Percentiles rank a stretch among this genome's conserved stretches.
These are phyloP conservation scores for Sporothrix brasiliensis DNA, from an alignment of 2,329 filamentous ascomycete genomes.

Conservation along the genomic window DNA sequence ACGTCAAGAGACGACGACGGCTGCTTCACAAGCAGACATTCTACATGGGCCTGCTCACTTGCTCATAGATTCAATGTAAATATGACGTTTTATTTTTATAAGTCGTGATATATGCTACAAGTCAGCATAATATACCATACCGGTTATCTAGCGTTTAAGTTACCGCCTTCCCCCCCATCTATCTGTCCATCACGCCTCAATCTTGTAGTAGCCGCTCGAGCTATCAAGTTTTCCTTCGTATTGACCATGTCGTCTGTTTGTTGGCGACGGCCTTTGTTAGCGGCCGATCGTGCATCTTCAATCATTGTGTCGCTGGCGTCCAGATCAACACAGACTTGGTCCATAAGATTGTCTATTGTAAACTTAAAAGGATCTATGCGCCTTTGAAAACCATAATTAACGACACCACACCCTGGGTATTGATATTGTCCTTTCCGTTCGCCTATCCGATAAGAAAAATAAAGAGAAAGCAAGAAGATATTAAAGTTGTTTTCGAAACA, in stretches of 20 bases:
- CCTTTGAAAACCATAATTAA: slow-evolving; percentile 6
- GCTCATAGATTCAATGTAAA: slow-evolving; percentile 2
- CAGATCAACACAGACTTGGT: slow-evolving; percentile 29
- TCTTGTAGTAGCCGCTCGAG: slow-evolving; percentile 44
- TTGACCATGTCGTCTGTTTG: background rate
- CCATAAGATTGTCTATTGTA: slow-evolving; percentile 23
- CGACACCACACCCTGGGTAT: slow-evolving; percentile 13
- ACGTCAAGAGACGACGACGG: background rate
- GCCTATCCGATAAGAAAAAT: background rate
- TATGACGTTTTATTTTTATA: background rate
- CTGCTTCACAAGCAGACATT: background rate
- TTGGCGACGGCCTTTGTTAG: background rate
- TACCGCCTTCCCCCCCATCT: background rate
- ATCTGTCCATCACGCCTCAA: slow-evolving; percentile 41
- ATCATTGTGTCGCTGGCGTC: slow-evolving; percentile 30
- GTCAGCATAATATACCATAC: background rate
- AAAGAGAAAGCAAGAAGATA: background rate
- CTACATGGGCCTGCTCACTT: background rate
- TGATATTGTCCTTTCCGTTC: slow-evolving; percentile 15
- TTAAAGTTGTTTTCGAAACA: background rate
- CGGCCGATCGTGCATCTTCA: background rate
- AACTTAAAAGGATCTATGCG: slow-evolving; percentile 5
- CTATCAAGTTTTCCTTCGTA: slow-evolving; percentile 40
- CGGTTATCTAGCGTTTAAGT: slow-evolving; percentile 1
- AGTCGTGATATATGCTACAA: background rate